Conservation (phyloP, 2,329 filamentous ascomycete genomes). For the Fusarium armeniacum region DNA sequence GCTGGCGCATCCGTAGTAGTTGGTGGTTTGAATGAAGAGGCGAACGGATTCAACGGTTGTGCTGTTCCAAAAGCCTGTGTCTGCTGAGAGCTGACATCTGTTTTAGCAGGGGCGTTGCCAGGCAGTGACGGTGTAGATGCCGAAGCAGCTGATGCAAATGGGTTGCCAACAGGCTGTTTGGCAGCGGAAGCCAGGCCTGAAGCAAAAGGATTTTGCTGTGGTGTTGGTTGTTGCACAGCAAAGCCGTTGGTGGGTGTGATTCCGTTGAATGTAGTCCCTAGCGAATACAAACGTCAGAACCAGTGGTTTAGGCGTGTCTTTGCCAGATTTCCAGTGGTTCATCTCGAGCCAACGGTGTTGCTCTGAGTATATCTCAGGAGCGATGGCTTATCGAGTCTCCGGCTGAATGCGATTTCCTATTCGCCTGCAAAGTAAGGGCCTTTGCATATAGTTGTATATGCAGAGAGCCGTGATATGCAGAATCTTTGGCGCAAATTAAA, state of each 20-base stretch:
- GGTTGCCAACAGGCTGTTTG: slow-evolving; percentile 34
- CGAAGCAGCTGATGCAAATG: slow-evolving; percentile 36
- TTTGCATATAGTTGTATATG: slow-evolving; percentile 22
- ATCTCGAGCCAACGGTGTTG: slow-evolving; percentile 44
- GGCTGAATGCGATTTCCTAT: slow-evolving; percentile 46
- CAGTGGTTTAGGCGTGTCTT: slow-evolving; percentile 47
- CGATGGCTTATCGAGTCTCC: slow-evolving; percentile 48
- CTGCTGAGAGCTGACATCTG: slow-evolving; percentile 9
- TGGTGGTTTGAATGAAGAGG: slow-evolving; percentile 21
- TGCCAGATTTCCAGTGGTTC: slow-evolving; percentile 51
- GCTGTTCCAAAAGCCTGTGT: slow-evolving; percentile 14
- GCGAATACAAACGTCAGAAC: slow-evolving; percentile 50
- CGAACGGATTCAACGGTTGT: slow-evolving; percentile 36
- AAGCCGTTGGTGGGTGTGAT: slow-evolving; percentile 28
- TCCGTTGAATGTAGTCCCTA: slow-evolving; percentile 49
- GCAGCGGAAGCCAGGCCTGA: slow-evolving; percentile 14
- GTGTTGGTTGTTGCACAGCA: slow-evolving; percentile 35
- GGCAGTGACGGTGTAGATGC: slow-evolving; percentile 18
- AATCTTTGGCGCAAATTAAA: slow-evolving; percentile 48
- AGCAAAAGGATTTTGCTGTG: slow-evolving; percentile 47
- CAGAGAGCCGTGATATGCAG: slow-evolving; percentile 39
- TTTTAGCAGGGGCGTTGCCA: slow-evolving; percentile 15
- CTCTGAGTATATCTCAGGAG: slow-evolving; percentile 34
- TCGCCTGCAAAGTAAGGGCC: slow-evolving; percentile 41
- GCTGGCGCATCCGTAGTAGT: slow-evolving; percentile 2